Base-by-base conservation (phyloP, 495 filamentous ascomycete genomes). In the Astrothelium macrocarpum region DNA sequence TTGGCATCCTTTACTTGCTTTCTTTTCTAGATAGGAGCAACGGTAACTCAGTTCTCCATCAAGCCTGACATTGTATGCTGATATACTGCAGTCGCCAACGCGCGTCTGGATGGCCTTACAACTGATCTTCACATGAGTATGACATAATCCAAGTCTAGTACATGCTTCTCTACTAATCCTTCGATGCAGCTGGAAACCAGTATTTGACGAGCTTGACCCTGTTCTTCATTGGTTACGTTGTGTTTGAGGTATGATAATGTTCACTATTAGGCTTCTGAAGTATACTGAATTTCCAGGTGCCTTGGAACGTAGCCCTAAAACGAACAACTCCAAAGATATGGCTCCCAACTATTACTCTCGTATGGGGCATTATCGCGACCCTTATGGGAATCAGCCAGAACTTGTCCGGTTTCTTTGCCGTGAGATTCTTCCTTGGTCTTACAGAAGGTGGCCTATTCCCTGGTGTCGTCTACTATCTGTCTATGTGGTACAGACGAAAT, bases 1-100 rank as follows among this genome's bases (percentile, higher is more conserved):
- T 90, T 29, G 85, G 85, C 0, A 70, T 90, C 1, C 71, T 91
- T 23, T 91, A 90, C 68, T 75, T 90, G 18, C 73, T 90, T 3
- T 90, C 86, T 3, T 90, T 91, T 63, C 74, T 91, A 23, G 87
- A 90, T 68, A 79, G 88, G 60, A 88, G 84, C 72, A 91, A 90
- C 77, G 85, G 83, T 85, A 74, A 18, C 68, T 46, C 2, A 32
- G 2, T 29, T 56, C 49, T 16, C 10, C 7, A 26, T 11, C 5
- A 28, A 29, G 7, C 20, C 29, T 12, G 29, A 56, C 25, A 20
- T 28, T 20, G 9, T 20, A 28, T 62, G 53, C 32, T 60, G 3
- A n/a, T 0, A 61, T 10, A 29, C 11, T 20, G 9, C 25, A 81
- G 80, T 85, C 53, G 82, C 79, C 20, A 85, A 85, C 67, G 81